Conservation (phyloP, 257 asterid genomes). For the Primulina tabacum region DNA sequence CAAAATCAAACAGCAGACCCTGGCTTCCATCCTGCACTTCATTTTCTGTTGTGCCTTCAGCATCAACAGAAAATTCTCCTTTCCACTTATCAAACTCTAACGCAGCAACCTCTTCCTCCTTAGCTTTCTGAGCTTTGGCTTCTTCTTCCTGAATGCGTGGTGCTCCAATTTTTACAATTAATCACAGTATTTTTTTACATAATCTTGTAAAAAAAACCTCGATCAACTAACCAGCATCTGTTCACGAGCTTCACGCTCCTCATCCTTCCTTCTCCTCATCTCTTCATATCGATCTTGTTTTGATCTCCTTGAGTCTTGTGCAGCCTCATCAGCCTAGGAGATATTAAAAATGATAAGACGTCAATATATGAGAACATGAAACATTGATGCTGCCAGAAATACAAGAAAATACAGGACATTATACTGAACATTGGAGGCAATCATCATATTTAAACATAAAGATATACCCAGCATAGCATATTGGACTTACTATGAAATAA, state of each 20-base stretch:
- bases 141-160: constrained; percentile 80
- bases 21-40: constrained; percentile 79
- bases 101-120: constrained; percentile 95
- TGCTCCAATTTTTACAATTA: constrained; percentile 9
- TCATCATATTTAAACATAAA: too few relatives aligned
- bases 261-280: constrained; percentile 91
- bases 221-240: constrained; percentile 64
- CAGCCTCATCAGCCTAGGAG: constrained; percentile 76
- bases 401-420: background rate
- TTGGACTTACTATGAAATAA: too few relatives aligned
- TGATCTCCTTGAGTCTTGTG: constrained; percentile 68
- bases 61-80: constrained; percentile 91
- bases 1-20: constrained; percentile 81
- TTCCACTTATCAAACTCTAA: constrained; percentile 95
- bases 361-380: constrained; percentile 20
- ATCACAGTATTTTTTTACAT: background rate
- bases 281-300: constrained; percentile 91
- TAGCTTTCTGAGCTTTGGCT: constrained; percentile 74
- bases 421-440: too few relatives aligned
- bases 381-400: background rate
- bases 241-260: constrained; percentile 95
- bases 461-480: too few relatives aligned
- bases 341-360: constrained; percentile 26
- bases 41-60: constrained; percentile 89
- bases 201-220: constrained; percentile 8